Conservation (phyloP, 73 alveolate species). For the Halteria grandinella region DNA sequence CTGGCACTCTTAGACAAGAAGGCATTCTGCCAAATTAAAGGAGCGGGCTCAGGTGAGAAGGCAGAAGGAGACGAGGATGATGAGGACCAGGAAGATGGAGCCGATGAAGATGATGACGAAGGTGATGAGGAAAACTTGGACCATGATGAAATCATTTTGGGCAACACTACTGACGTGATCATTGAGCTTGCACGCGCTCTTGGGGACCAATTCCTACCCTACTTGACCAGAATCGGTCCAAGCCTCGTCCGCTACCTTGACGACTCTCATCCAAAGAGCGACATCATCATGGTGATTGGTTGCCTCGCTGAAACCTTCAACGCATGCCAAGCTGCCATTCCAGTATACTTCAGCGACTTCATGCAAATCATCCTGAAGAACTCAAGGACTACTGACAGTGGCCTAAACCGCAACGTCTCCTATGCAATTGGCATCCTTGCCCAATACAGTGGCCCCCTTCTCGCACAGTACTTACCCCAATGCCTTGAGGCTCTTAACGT, state of each 20-base stretch:
- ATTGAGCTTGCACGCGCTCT: conserved; percentile 44
- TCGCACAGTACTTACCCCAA: conserved; percentile 11
- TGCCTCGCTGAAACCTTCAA: conserved; percentile 65
- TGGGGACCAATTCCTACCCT: conserved; percentile 59
- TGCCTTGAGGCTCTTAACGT: conserved; percentile 2
- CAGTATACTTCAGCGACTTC: conserved; percentile 48
- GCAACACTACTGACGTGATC: conserved; percentile 59
- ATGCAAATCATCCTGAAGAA: neutral
- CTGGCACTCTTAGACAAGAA: conserved; percentile 43
- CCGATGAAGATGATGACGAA: conserved; percentile 55
- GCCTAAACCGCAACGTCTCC: conserved; percentile 55
- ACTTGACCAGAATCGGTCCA: conserved; percentile 45
- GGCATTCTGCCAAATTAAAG: conserved; percentile 36
- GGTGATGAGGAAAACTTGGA: conserved; percentile 65
- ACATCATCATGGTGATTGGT: conserved; percentile 64
- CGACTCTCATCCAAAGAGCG: conserved; percentile 63
- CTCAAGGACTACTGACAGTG: conserved; percentile 35
- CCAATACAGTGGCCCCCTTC: conserved; percentile 2
- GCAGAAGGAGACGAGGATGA: conserved; percentile 69
- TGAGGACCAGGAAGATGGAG: conserved; percentile 56
- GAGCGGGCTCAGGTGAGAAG: conserved; percentile 16
- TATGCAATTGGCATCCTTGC: conserved; percentile 59
- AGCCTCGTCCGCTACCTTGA: conserved; percentile 36
- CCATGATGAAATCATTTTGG: conserved; percentile 70
- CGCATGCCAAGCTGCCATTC: conserved; percentile 48